Evolutionary conservation across 371 early-diverging fungal genomes (phyloP).

Genomic region (Apophysomyces variabilis): DNA sequence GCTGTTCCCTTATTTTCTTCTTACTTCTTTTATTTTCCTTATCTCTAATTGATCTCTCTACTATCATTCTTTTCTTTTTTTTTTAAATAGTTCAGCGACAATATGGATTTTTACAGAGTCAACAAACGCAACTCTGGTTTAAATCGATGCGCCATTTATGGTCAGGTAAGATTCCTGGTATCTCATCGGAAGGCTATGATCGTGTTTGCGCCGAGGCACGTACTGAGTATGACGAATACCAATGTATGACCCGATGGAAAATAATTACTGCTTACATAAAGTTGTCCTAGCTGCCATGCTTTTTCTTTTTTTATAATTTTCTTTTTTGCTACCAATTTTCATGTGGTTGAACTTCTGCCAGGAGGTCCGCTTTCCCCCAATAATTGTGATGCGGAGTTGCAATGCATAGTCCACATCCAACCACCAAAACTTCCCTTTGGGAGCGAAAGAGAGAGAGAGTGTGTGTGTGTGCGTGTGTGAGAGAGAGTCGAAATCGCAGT

Average conservation of each 20-base stretch:
- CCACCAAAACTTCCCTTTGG: background rate
- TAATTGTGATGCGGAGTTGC: background rate
- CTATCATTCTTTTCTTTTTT: background rate
- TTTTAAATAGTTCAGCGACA: slow-evolving; percentile 36
- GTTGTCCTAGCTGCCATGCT: background rate
- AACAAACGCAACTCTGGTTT: slow-evolving; percentile 46
- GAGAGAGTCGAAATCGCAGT: no score
- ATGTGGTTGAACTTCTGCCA: background rate
- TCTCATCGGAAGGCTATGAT: slow-evolving; percentile 30
- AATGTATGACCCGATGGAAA: slow-evolving; percentile 28
- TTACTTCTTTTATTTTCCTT: background rate
- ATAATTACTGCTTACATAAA: slow-evolving; percentile 34
- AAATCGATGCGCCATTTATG: slow-evolving; percentile 51
- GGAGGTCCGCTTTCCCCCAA: slow-evolving; percentile 6
- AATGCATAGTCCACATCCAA: no score
- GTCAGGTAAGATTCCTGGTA: slow-evolving; percentile 32
- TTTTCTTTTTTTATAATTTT: no score
- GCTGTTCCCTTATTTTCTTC: background rate
- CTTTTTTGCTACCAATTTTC: background rate
- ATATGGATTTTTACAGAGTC: slow-evolving; percentile 47
- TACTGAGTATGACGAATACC: slow-evolving; percentile 38
- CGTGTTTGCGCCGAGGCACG: slow-evolving; percentile 29
- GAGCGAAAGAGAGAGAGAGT: background rate
- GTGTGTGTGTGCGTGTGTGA: no score
- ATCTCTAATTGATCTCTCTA: background rate